Base-by-base conservation (phyloP, 306 rosid genomes). In the Myrica gale region DNA sequence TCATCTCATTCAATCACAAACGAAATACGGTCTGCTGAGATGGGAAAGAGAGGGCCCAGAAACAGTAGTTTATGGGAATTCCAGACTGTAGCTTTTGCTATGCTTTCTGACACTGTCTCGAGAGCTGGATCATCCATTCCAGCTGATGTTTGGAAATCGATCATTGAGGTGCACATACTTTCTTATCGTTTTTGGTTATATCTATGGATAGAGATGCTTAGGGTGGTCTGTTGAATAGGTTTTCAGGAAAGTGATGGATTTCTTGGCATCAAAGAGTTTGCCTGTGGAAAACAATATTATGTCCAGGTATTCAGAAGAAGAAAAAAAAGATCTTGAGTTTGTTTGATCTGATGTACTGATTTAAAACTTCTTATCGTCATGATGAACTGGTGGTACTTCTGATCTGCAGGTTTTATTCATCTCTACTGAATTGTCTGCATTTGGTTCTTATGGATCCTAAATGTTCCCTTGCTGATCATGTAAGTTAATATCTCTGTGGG, bases 201-300 rank as follows among this genome's bases (percentile, higher is more conserved):
- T 48, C 61, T 8, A 52, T 75, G 68, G 68, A 67, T 67, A 75
- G 61, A 72, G 76, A 57, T 81, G 19, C 77, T 76, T 41, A 73
- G 63, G 74, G 43, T 66, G 57, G 19, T 78, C 68, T 63, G 8
- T 80, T 83, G 21, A 72, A 60, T 79, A 92, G 97, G 91, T 88
- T 68, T 73, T 88, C 73, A 86, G 97, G 81, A 95, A 92, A 88
- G 82, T 88, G 80, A 85, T 90, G 97, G 99, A 95, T 84, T 79
- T 78, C 73, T 76, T 90, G 89, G 85, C 89, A 53, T 86, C 90
- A 69, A 88, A 87, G 78, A 51, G 81, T 56, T 72, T 84, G 69
- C 87, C 84, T 70, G 80, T 77, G 81, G 93, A 87, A 76, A 96
- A 89, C 58, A 76, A 61, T 78, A 81, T 78, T 66, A 90, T 90